phyloP scores from a whole-genome alignment of 176 grass and related monocot species.

The Poa pratensis region DNA sequence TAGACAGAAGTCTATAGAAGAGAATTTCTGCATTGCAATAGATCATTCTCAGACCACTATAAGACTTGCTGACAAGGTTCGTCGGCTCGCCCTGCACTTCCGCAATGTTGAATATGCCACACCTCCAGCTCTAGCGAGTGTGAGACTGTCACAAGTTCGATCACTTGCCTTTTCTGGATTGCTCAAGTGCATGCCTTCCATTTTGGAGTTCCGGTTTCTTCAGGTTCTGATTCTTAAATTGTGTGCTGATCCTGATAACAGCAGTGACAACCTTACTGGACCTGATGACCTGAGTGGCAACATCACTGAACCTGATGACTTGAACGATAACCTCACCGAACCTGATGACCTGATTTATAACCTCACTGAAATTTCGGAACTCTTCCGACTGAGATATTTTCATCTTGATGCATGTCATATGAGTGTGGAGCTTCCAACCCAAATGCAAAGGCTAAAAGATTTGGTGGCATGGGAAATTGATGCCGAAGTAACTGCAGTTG shows the following conservation, averaged over 20 bases:
- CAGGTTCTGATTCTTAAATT: slow-evolving; percentile 5
- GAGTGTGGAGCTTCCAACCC: background rate
- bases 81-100: background rate
- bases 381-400: background rate
- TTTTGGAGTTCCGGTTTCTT: background rate
- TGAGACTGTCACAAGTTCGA: background rate
- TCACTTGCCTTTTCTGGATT: background rate
- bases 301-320: background rate
- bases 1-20: background rate
- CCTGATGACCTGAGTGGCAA: background rate
- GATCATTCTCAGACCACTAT: background rate
- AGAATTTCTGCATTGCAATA: background rate
- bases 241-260: background rate
- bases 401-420: background rate
- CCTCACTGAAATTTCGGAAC: background rate
- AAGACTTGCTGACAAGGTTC: background rate
- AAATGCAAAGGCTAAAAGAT: background rate
- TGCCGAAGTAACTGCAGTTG: background rate
- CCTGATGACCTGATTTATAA: background rate
- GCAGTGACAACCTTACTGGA: no score
- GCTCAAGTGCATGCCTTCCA: background rate
- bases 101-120: background rate
- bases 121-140: background rate
- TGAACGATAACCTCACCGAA: background rate
- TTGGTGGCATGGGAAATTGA: background rate